Evolutionary conservation across 2,329 filamentous ascomycete genomes (phyloP), one percentile per base, ranked within the genome.

Genomic region (Penicillium oxalicum): DNA sequence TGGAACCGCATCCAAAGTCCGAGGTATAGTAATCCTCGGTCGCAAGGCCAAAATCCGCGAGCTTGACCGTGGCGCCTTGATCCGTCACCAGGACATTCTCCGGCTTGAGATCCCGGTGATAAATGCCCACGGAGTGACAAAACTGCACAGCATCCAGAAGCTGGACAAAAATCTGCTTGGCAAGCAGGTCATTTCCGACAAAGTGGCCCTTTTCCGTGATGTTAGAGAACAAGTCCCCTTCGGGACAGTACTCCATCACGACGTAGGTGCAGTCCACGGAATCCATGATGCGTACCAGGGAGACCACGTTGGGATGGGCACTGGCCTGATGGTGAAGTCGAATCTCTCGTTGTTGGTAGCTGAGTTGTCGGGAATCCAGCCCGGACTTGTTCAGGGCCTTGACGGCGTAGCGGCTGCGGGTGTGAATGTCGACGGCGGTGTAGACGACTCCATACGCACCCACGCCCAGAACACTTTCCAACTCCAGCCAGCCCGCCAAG

Each of bases 361-460:
- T 84, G 63, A 84, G 80, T 68, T 97, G 91, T 59, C 91, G 83
- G 61, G 81, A 78, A 73, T 97, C 91, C 75, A 97, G 77, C 70
- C 91, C 93, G 71, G 85, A 79, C 73, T 95, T 97, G 83, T 89
- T 93, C 66, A 98, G 80, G 53, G 91, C 91, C 78, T 98, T 98
- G 66, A 98, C 91, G 56, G 93, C 93, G 77, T 95, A 98, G 57
- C 82, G 84, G 50, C 83, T 80, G 67, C 86, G 81, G 59, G 84
- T 91, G 67, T 85, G 84, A 66, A 91, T 81, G 73, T 93, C 91
- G 72, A 87, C 77, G 63, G 91, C 91, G 57, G 84, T 83, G 75
- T 97, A 97, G 26, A 98, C 93, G 37, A 96, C 91, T 56, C 93
- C 93, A 71, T 98, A 98, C 49, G 93, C 93, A 60, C 93, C 93